A percentile compares a stretch with the other conserved stretches of the same genome.
Evolutionary conservation across 306 rosid genomes (phyloP).

Genomic region (barrel medic (Medicago truncatula)): MtrunA17r5.0-ANR NC_053048.1:40069001-40069500

Average conservation of each 20-base stretch:
- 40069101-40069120: constrained; percentile 54
- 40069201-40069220: constrained; percentile 52
- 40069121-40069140: constrained; percentile 54
- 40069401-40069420: no score
- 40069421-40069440: no score
- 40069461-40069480: no score
- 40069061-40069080: constrained; percentile 49
- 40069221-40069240: constrained; percentile 55
- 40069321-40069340: no score
- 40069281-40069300: not conserved
- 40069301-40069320: no score
- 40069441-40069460: no score
- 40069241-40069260: constrained; percentile 20
- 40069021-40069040: constrained; percentile 52
- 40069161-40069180: constrained; percentile 24
- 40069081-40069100: constrained; percentile 31
- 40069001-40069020: constrained; percentile 44
- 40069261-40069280: not conserved
- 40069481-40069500: no score
- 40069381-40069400: no score
- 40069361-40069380: no score
- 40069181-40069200: constrained; percentile 44
- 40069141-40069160: constrained; percentile 52
- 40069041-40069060: constrained; percentile 46
- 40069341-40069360: no score